Conservation (phyloP, 345 rosid species). For the Eucalyptus pauciflora region DNA sequence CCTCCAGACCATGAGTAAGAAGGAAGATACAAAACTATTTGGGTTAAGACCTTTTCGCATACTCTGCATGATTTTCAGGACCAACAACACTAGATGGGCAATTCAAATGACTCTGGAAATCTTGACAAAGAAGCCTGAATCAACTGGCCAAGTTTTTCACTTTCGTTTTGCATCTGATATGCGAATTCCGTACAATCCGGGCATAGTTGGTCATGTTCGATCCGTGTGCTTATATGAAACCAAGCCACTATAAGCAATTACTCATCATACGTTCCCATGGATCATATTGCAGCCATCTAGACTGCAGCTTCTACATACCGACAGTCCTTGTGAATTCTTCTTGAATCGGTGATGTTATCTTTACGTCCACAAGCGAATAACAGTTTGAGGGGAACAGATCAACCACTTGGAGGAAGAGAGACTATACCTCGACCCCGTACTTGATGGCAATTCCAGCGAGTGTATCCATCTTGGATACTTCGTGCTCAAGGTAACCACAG, state of each 20-base stretch:
- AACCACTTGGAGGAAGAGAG: neutral
- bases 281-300: neutral
- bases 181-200: neutral
- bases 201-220: neutral
- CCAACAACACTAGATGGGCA: neutral
- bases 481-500: conserved; percentile 6
- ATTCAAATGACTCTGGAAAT: neutral
- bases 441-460: conserved; percentile 36
- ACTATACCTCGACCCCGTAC: conserved; percentile 25
- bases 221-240: neutral
- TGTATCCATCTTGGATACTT: conserved; percentile 19
- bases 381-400: neutral
- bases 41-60: neutral
- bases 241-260: neutral
- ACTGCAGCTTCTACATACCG: neutral
- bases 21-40: neutral
- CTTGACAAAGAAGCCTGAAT: neutral
- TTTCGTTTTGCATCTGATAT: neutral
- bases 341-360: neutral
- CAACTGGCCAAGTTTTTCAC: neutral
- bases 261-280: neutral
- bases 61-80: neutral
- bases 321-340: neutral
- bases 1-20: neutral
- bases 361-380: neutral